Evolutionary conservation across 2,329 filamentous ascomycete genomes (phyloP).

Genomic region (Zymoseptoria crescenta): DNA sequence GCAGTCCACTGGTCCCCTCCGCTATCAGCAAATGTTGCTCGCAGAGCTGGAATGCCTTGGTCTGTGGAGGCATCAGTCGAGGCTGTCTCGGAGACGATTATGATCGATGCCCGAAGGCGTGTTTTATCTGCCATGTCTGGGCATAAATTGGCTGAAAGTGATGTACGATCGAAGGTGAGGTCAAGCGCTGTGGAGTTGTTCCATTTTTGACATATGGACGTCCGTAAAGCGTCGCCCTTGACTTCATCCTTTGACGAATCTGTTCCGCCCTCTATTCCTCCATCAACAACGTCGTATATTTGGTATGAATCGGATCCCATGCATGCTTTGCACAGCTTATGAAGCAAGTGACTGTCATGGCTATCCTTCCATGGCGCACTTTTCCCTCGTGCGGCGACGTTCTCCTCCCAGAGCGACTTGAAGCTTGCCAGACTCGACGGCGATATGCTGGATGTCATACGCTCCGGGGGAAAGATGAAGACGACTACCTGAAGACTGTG

Average conservation of each 20-base stretch:
- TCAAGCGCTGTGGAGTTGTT: background rate
- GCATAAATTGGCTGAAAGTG: background rate
- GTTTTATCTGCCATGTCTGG: conserved; percentile 3
- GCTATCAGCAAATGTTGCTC: conserved; percentile 59
- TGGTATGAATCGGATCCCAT: background rate
- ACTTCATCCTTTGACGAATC: background rate
- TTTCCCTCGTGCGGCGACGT: no score
- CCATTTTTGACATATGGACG: background rate
- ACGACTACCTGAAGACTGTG: background rate
- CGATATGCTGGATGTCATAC: background rate
- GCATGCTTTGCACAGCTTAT: background rate
- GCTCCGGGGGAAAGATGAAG: background rate
- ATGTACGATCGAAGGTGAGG: background rate
- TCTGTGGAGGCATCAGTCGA: conserved; percentile 72
- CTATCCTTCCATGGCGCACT: no score
- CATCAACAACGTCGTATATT: background rate
- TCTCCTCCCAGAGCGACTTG: background rate
- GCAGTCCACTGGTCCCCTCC: conserved; percentile 66
- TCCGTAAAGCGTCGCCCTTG: background rate
- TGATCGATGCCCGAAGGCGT: conserved; percentile 62
- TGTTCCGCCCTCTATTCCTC: background rate
- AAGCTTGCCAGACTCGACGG: background rate
- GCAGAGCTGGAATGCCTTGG: conserved; percentile 58
- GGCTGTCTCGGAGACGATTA: conserved; percentile 88
- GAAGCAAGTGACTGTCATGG: background rate